Conservation (phyloP, 2,329 filamentous ascomycete species). For the Aspergillus quadrilineatus region DNA sequence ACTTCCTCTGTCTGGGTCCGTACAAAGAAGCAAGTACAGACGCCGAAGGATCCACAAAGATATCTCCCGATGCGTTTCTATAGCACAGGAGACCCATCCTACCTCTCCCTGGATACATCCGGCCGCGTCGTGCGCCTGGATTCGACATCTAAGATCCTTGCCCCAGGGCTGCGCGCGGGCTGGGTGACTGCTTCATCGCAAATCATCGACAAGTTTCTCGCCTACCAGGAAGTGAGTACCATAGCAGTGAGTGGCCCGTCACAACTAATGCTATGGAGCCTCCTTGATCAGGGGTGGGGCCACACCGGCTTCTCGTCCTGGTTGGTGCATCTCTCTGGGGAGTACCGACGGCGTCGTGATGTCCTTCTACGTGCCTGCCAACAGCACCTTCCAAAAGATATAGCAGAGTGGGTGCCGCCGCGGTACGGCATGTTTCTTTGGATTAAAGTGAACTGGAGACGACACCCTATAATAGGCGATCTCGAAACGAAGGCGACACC, state of each 20-base stretch:
- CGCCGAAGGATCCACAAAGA: background rate
- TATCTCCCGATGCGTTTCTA: no score
- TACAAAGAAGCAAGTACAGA: background rate
- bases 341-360: background rate
- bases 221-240: constrained; percentile 72
- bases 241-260: constrained; percentile 70
- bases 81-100: constrained; percentile 51
- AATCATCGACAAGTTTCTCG: constrained; percentile 72
- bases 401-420: constrained; percentile 74
- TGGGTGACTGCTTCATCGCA: constrained; percentile 83
- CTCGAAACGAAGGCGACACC: background rate
- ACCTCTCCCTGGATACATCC: constrained; percentile 72
- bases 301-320: background rate
- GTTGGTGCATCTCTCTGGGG: background rate
- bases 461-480: background rate
- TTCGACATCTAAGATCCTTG: constrained; percentile 80
- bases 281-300: background rate
- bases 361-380: background rate
- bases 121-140: constrained; percentile 82
- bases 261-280: background rate
- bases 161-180: constrained; percentile 71
- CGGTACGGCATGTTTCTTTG: constrained; percentile 57
- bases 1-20: constrained; percentile 69
- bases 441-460: background rate
- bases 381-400: constrained; percentile 64